Evolutionary conservation across 352 stramenopile genomes (phyloP).

Genomic region (Plasmopara muralis): DNA sequence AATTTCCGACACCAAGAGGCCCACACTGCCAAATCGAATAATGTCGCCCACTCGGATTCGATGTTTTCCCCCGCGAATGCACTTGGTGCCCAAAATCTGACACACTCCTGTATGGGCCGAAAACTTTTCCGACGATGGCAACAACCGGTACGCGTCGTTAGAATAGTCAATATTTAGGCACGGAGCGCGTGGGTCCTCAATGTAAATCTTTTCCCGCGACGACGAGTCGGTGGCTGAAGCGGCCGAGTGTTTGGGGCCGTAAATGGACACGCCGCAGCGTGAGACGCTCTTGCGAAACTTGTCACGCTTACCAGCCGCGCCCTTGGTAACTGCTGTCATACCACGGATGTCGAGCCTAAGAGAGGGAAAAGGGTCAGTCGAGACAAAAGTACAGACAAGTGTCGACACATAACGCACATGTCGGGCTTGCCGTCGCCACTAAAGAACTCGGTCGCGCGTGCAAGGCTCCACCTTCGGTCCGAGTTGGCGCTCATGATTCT

Average conservation of each 20-base stretch:
- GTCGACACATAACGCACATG: conserved; percentile 37
- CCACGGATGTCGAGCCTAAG: conserved; percentile 76
- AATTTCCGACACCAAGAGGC: conserved; percentile 78
- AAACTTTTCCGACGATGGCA: conserved; percentile 83
- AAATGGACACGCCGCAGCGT: conserved; percentile 81
- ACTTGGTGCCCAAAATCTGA: conserved; percentile 84
- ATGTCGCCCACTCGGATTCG: conserved; percentile 80
- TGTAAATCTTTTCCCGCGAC: conserved; percentile 76
- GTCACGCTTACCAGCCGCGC: conserved; percentile 75
- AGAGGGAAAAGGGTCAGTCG: background rate
- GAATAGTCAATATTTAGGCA: conserved; percentile 85
- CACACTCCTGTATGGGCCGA: conserved; percentile 82
- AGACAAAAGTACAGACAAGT: background rate
- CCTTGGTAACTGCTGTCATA: conserved; percentile 83
- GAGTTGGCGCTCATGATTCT: conserved; percentile 47
- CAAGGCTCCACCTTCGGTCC: conserved; percentile 78
- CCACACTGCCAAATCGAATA: conserved; percentile 79
- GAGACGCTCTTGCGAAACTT: conserved; percentile 86
- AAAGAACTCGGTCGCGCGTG: conserved; percentile 84
- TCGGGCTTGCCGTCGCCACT: conserved; percentile 82
- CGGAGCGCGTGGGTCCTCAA: conserved; percentile 75
- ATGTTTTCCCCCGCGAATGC: conserved; percentile 77
- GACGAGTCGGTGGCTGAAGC: conserved; percentile 16
- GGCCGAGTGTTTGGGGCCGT: conserved; percentile 74
- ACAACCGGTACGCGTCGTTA: conserved; percentile 77